phyloP scores from a whole-genome alignment of 2,329 filamentous ascomycete genomes.

The Tolypocladium ophioglossoides region DNA sequence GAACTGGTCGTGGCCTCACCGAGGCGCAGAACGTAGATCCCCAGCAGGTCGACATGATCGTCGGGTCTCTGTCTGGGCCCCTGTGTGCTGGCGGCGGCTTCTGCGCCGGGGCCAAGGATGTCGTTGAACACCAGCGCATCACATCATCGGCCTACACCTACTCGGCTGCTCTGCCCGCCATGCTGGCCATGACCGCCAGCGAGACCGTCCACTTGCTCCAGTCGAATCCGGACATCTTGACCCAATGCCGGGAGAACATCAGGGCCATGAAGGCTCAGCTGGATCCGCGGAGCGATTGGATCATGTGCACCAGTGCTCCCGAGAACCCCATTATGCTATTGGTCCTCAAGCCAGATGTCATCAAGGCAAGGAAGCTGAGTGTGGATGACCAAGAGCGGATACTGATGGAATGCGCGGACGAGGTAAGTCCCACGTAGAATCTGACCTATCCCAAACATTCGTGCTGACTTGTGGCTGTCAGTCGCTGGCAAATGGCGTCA shows the following conservation, averaged over 20 bases:
- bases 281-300: slow-evolving; percentile 89
- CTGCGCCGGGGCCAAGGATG: slow-evolving; percentile 83
- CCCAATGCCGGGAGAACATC: slow-evolving; percentile 75
- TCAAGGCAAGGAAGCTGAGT: slow-evolving; percentile 57
- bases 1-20: slow-evolving; percentile 83
- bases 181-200: slow-evolving; percentile 90
- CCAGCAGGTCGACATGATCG: slow-evolving; percentile 90
- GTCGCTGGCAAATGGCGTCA: slow-evolving; percentile 76
- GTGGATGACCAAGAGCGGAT: slow-evolving; percentile 73
- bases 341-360: slow-evolving; percentile 71
- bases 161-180: slow-evolving; percentile 85
- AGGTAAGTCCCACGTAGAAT: slow-evolving; percentile 50
- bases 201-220: slow-evolving; percentile 83
- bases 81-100: slow-evolving; percentile 91
- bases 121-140: slow-evolving; percentile 93
- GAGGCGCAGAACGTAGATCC: slow-evolving; percentile 96
- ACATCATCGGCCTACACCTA: slow-evolving; percentile 89
- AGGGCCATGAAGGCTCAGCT: slow-evolving; percentile 76
- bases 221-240: slow-evolving; percentile 72
- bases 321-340: slow-evolving; percentile 87
- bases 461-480: slow-evolving; percentile 24
- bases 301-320: slow-evolving; percentile 64
- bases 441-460: too few species aligned
- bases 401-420: slow-evolving; percentile 87
- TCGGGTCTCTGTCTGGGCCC: slow-evolving; percentile 82